These are phyloP conservation scores for Hortiboletus flavorubellus DNA, from an alignment of 768 basidiomycete species.

Conservation along the genomic window DNA sequence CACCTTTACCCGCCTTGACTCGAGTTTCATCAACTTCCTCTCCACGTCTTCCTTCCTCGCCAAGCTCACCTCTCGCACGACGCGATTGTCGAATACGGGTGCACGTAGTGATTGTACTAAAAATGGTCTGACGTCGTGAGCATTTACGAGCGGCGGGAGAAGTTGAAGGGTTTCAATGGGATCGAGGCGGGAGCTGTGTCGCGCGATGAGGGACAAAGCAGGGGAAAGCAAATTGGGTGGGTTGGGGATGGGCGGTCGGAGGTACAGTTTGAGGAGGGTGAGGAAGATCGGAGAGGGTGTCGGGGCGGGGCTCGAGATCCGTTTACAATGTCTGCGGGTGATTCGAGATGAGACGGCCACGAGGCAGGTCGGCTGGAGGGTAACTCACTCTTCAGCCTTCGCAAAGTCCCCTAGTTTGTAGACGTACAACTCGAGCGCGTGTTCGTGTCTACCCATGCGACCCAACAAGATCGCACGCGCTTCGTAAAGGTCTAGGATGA, in stretches of 20 bases:
- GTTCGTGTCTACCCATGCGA: constrained; percentile 85
- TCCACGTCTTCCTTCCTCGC: constrained; percentile 78
- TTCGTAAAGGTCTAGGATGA: constrained; percentile 71
- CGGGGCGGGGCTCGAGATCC: constrained; percentile 59
- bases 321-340: constrained; percentile 81
- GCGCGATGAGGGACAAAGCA: constrained; percentile 83
- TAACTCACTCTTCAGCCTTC: constrained; percentile 84
- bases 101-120: constrained; percentile 65
- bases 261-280: constrained; percentile 81
- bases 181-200: constrained; percentile 81
- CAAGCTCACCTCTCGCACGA: constrained; percentile 67
- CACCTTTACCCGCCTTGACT: constrained; percentile 81
- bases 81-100: constrained; percentile 64
- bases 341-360: background rate
- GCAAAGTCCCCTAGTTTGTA: constrained; percentile 77
- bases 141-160: constrained; percentile 85
- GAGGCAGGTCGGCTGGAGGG: background rate
- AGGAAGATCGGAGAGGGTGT: constrained; percentile 70
- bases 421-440: constrained; percentile 93
- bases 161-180: constrained; percentile 79
- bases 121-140: constrained; percentile 76
- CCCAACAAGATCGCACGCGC: constrained; percentile 91
- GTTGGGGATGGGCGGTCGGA: constrained; percentile 60
- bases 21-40: constrained; percentile 66
- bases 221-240: constrained; percentile 64